A percentile compares a stretch with the other conserved stretches of the same genome.
Evolutionary conservation across 2,329 filamentous ascomycete genomes (phyloP).

Genomic region (Fusarium setosum): DNA sequence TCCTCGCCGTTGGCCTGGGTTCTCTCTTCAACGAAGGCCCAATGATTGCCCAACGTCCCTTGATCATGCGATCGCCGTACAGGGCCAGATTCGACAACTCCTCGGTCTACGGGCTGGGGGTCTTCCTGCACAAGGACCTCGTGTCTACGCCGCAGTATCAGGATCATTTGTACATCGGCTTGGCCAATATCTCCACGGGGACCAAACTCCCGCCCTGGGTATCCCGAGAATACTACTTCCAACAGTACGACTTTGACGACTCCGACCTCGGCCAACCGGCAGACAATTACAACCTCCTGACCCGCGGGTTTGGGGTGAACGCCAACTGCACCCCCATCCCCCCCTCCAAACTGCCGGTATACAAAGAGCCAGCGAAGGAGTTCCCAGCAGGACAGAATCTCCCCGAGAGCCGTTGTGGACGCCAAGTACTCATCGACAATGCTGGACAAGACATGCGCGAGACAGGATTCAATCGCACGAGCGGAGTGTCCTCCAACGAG

Average conservation of each 20-base stretch:
- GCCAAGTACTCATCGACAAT: not conserved
- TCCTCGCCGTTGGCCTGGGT: constrained; percentile 63
- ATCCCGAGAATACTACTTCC: constrained; percentile 56
- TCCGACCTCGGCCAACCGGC: too few relatives aligned
- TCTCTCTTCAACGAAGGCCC: constrained; percentile 59
- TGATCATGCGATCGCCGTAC: constrained; percentile 23
- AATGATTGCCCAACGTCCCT: not conserved
- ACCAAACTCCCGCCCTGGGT: constrained; percentile 64
- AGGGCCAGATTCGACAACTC: constrained; percentile 35
- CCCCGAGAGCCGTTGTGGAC: not conserved
- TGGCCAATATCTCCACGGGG: constrained; percentile 57
- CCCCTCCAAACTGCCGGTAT: not conserved
- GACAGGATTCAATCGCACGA: not conserved
- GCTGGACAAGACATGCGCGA: not conserved
- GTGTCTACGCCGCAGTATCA: constrained; percentile 15
- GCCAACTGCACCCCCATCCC: constrained; percentile 36
- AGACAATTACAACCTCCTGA: constrained; percentile 26
- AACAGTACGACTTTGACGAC: constrained; percentile 51
- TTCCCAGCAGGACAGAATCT: too few relatives aligned
- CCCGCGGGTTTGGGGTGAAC: constrained; percentile 43
- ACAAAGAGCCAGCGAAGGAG: not conserved
- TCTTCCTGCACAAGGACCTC: not conserved
- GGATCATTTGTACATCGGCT: constrained; percentile 48
- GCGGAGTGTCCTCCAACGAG: constrained; percentile 5
- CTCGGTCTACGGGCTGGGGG: constrained; percentile 5